Conservation (phyloP, 2,329 filamentous ascomycete species). For the Penicillium hordei region DNA sequence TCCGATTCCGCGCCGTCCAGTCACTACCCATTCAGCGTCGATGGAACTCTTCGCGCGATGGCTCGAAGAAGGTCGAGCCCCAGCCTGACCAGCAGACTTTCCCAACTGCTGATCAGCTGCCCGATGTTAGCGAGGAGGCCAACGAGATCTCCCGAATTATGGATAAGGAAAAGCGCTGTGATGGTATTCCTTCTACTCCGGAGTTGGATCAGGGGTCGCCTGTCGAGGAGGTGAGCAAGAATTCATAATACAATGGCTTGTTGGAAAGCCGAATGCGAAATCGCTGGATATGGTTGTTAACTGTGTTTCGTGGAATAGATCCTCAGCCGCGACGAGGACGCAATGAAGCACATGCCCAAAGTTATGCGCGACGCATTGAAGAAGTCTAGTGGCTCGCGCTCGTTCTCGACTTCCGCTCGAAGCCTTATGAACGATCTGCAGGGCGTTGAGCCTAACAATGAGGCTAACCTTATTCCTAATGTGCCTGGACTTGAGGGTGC, state of each 20-base stretch:
- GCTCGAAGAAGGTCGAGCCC: conserved; percentile 28
- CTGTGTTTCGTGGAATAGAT: conserved; percentile 48
- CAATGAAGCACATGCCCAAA: conserved; percentile 63
- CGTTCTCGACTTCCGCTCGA: conserved; percentile 58
- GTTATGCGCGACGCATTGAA: conserved; percentile 63
- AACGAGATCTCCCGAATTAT: conserved; percentile 59
- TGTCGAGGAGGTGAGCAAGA: conserved; percentile 59
- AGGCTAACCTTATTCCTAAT: not conserved
- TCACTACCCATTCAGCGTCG: conserved; percentile 26
- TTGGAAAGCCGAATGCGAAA: not conserved
- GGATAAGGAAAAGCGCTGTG: conserved; percentile 45
- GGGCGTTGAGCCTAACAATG: conserved; percentile 17
- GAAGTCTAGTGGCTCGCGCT: conserved; percentile 47
- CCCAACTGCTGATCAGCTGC: conserved; percentile 54
- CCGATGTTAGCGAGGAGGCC: conserved; percentile 66
- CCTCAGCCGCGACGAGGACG: conserved; percentile 62
- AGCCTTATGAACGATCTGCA: conserved; percentile 36
- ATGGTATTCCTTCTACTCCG: conserved; percentile 49
- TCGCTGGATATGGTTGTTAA: not conserved
- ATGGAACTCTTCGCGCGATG: conserved; percentile 38
- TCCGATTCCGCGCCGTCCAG: conserved; percentile 22
- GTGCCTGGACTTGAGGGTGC: not conserved
- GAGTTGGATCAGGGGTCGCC: conserved; percentile 66
- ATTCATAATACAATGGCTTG: not conserved
- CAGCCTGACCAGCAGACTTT: conserved; percentile 36